Evolutionary conservation across 257 asterid species (phyloP), one percentile per base, ranked within the genome.

Genomic region (Euphrasia confusa): DNA sequence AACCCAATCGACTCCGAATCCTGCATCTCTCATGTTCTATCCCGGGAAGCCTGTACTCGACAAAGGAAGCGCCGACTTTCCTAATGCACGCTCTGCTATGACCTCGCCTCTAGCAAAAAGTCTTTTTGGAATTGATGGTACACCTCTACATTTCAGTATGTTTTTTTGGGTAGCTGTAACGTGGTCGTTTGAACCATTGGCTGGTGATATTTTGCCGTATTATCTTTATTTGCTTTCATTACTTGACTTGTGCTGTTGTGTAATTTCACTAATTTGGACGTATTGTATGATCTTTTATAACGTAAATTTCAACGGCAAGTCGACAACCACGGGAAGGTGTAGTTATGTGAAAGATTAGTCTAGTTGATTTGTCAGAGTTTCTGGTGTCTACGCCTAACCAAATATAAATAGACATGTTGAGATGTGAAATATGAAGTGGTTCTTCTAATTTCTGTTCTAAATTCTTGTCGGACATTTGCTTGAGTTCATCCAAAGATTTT

Each of bases 31-130:
- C 65, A 88, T 92, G 97, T 92, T 92, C 81, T 72, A 79, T 72
- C 98, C 98, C n/a, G 97, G 97, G 74, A 86, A 86, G 79, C 84
- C 94, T 4, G 97, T 92, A 52, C 68, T 92, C 89, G 95, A 92
- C 74, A 33, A 77, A 12, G 95, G 98, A 62, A 88, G 90, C 62
- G 82, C 89, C 0, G 98, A 92, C 68, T 92, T 92, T 74, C 95
- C 97, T 4, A 88, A 86, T 83, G 95, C 95, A 14, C 98, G 98
- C 27, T 71, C 89, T 12, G 94, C 98, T 40, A 88, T 92, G 97
- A 84, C 61, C 69, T 92, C 98, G 1, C 89, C 98, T 3, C 79
- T 92, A 33, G 97, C 98, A 0, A 92, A 86, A 80, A 70, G 87
- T 3, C 81, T 92, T n/a, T 92, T 73, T 45, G 95, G 88, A 59